phyloP scores from a whole-genome alignment of 768 basidiomycete species.

The Termitomyces sp. region DNA sequence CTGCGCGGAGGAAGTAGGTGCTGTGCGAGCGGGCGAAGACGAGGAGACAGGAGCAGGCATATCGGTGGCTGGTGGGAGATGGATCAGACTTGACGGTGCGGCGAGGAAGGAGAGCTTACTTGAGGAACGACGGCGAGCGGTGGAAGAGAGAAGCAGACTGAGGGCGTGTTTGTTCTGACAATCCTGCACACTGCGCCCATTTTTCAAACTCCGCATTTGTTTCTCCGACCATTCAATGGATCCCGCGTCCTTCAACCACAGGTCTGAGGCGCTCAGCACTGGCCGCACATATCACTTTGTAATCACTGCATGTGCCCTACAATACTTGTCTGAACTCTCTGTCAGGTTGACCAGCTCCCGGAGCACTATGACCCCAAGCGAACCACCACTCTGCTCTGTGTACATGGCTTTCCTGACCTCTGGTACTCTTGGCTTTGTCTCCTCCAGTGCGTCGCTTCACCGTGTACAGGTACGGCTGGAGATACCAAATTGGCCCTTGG shows the following conservation, averaged over 20 bases:
- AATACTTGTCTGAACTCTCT: neutral
- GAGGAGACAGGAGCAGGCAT: slow-evolving; percentile 43
- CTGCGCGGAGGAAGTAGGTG: slow-evolving; percentile 26
- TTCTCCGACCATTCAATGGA: slow-evolving; percentile 28
- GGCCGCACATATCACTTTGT: slow-evolving; percentile 67
- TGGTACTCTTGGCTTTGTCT: slow-evolving; percentile 25
- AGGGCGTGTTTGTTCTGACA: slow-evolving; percentile 15
- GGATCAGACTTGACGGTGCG: slow-evolving; percentile 10
- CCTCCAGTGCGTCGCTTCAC: neutral
- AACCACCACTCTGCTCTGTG: slow-evolving; percentile 54
- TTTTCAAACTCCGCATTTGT: slow-evolving; percentile 18
- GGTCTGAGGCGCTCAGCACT: slow-evolving; percentile 45
- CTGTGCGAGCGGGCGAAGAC: slow-evolving; percentile 26
- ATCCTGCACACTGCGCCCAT: slow-evolving; percentile 10
- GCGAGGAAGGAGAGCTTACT: slow-evolving; percentile 26
- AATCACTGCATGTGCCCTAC: neutral
- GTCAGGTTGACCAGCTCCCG: slow-evolving; percentile 56
- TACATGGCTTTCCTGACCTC: slow-evolving; percentile 79
- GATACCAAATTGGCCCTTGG: slow-evolving; percentile 71
- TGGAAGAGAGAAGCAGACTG: slow-evolving; percentile 2
- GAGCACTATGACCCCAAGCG: slow-evolving; percentile 29
- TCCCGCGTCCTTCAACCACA: slow-evolving; percentile 49
- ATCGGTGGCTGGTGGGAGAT: slow-evolving; percentile 22
- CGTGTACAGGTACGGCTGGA: slow-evolving; percentile 61
- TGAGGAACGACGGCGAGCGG: slow-evolving; percentile 15